These are phyloP conservation scores for Podospora comata DNA, from an alignment of 495 filamentous ascomycete genomes.

Conservation along the genomic window DNA sequence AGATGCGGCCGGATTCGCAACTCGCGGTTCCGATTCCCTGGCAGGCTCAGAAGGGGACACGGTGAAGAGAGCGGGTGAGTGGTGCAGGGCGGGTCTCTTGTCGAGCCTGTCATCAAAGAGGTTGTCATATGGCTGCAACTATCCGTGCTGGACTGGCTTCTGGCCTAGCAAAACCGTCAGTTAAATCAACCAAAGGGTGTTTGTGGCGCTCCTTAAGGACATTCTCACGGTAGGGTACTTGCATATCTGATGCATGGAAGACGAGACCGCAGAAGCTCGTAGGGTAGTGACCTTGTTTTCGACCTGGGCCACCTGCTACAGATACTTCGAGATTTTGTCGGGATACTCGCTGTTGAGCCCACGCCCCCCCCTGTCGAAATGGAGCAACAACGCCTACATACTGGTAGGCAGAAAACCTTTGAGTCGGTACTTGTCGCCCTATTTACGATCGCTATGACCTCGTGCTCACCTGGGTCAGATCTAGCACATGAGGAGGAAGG, in stretches of 20 bases:
- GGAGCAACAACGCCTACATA: not conserved
- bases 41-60: constrained; percentile 9
- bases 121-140: constrained; percentile 31
- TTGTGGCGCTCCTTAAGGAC: constrained; percentile 29
- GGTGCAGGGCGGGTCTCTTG: constrained; percentile 16
- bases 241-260: constrained; percentile 37
- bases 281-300: constrained; percentile 14
- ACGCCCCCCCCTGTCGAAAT: not conserved
- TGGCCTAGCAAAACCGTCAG: constrained; percentile 21
- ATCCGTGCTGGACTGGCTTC: constrained; percentile 30
- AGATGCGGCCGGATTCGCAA: constrained; percentile 4
- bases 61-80: constrained; percentile 12
- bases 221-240: constrained; percentile 32
- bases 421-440: not conserved
- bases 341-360: constrained; percentile 13
- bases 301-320: constrained; percentile 4
- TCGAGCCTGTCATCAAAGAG: constrained; percentile 18
- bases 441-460: not conserved
- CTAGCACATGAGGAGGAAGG: not conserved
- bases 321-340: constrained; percentile 18
- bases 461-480: not conserved
- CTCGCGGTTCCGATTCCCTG: constrained; percentile 4
- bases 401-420: not conserved
- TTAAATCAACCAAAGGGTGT: constrained; percentile 29
- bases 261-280: constrained; percentile 27